A percentile compares a stretch with the other conserved stretches of the same genome.
Evolutionary conservation across 1,284 basidiomycete genomes (phyloP).

Genomic region (Irpex sp.): DNA sequence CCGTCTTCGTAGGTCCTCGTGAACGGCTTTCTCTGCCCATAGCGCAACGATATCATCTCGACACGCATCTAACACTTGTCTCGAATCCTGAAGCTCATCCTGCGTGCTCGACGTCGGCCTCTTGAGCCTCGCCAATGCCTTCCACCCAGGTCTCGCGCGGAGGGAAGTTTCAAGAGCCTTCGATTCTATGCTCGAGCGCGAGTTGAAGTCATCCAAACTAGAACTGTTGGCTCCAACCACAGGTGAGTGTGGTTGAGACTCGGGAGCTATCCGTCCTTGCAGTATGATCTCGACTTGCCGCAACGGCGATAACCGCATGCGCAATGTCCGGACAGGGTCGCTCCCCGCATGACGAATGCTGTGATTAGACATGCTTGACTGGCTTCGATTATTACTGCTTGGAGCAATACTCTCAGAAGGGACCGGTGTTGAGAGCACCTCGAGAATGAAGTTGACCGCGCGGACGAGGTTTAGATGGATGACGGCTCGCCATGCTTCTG

Average conservation of each 20-base stretch:
- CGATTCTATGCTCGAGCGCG: neutral
- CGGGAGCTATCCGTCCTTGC: slow-evolving; percentile 23
- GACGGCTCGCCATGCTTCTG: slow-evolving; percentile 55
- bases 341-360: slow-evolving; percentile 8
- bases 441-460: slow-evolving; percentile 54
- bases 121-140: slow-evolving; percentile 22
- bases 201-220: neutral
- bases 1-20: slow-evolving; percentile 34
- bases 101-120: slow-evolving; percentile 6
- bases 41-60: slow-evolving; percentile 49
- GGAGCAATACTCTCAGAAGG: neutral
- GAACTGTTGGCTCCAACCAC: neutral
- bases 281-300: slow-evolving; percentile 53
- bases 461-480: slow-evolving; percentile 63
- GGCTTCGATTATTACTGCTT: neutral
- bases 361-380: slow-evolving; percentile 9
- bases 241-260: slow-evolving; percentile 9
- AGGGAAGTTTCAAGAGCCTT: slow-evolving; percentile 37
- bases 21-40: slow-evolving; percentile 44
- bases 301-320: slow-evolving; percentile 49
- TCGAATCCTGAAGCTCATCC: slow-evolving; percentile 38
- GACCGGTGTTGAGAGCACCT: slow-evolving; percentile 29
- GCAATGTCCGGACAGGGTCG: slow-evolving; percentile 41
- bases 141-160: slow-evolving; percentile 49
- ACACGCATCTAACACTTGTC: slow-evolving; percentile 50